phyloP scores from a whole-genome alignment of 2,329 filamentous ascomycete species.

The Albophoma yamanashiensis region DNA sequence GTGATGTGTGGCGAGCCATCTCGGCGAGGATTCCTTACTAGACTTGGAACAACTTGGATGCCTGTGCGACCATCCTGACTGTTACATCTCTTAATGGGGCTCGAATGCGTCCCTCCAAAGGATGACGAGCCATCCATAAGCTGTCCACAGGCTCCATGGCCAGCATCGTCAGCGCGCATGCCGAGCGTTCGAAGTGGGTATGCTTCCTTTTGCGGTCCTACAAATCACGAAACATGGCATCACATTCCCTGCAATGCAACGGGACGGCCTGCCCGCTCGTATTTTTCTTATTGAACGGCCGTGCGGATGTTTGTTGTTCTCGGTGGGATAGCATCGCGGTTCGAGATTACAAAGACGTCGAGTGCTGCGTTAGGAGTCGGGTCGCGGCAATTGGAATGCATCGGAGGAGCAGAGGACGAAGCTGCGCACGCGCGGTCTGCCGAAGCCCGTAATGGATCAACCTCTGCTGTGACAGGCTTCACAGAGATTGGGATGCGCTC shows the following conservation, averaged over 20 bases:
- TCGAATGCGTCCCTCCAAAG: neutral
- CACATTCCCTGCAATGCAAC: no score
- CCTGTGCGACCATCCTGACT: neutral
- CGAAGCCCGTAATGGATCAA: neutral
- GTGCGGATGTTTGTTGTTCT: neutral
- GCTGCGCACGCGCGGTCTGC: neutral
- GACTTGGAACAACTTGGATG: no score
- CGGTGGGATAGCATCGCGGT: neutral
- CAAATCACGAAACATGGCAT: neutral
- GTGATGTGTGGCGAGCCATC: conserved; percentile 29
- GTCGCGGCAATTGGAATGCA: neutral
- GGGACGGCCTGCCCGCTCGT: neutral
- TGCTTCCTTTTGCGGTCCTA: neutral
- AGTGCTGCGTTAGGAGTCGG: neutral
- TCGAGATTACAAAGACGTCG: neutral
- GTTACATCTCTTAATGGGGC: neutral
- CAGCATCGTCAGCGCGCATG: no score
- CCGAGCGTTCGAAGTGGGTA: neutral
- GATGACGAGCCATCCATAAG: neutral
- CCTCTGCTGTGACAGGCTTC: neutral
- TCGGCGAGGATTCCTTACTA: conserved; percentile 1
- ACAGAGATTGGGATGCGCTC: neutral
- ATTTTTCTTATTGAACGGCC: neutral
- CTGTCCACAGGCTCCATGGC: no score
- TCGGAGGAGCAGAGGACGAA: neutral